Evolutionary conservation across 306 rosid genomes (phyloP).

Genomic region (Erythrophleum fordii): DNA sequence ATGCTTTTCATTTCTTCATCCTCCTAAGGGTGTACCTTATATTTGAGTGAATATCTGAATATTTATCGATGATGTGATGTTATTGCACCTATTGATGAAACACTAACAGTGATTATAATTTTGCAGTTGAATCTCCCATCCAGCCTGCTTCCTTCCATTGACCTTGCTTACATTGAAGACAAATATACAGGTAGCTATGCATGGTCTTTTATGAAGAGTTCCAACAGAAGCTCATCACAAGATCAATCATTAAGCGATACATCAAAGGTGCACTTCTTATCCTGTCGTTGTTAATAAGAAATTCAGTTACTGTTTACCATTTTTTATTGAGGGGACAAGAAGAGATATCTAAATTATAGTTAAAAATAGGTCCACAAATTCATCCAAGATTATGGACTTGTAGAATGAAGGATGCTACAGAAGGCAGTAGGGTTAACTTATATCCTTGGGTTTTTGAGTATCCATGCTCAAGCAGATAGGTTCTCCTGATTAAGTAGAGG

Average conservation of each 20-base stretch:
- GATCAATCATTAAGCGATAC: constrained; percentile 56
- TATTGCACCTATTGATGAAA: constrained; percentile 31
- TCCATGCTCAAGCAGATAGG: neutral
- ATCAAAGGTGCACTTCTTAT: constrained; percentile 62
- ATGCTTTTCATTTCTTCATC: constrained; percentile 26
- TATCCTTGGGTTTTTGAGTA: neutral
- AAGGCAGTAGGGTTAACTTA: neutral
- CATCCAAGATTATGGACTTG: neutral
- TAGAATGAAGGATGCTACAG: neutral
- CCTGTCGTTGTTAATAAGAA: constrained; percentile 19
- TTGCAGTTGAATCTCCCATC: constrained; percentile 85
- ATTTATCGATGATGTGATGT: neutral
- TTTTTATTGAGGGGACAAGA: constrained; percentile 10
- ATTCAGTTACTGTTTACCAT: constrained; percentile 25
- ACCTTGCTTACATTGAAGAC: constrained; percentile 57
- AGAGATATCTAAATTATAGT: neutral
- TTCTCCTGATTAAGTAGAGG: neutral
- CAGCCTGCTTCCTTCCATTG: constrained; percentile 75
- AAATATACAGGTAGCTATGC: constrained; percentile 54
- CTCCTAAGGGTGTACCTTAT: neutral
- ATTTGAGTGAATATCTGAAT: constrained; percentile 8
- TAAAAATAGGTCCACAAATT: neutral
- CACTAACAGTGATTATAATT: constrained; percentile 30
- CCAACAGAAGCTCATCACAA: constrained; percentile 42
- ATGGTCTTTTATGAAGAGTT: constrained; percentile 52